A percentile compares a stretch with the other conserved stretches of the same genome.
Evolutionary conservation across 2,329 filamentous ascomycete genomes (phyloP).

Genomic region (Sporothrix euskadiensis): DNA sequence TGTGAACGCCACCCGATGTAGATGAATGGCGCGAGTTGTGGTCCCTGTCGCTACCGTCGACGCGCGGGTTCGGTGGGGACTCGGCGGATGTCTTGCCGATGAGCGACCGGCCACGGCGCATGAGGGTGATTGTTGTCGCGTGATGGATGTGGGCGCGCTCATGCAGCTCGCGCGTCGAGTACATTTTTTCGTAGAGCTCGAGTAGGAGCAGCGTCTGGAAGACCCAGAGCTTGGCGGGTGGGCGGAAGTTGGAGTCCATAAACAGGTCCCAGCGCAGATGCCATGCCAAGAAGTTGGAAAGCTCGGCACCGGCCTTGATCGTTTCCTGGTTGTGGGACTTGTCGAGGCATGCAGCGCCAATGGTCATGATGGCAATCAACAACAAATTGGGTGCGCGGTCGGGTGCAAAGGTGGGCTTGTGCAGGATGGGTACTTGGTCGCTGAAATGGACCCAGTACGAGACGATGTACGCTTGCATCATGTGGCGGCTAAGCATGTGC

Average conservation of each 20-base stretch:
- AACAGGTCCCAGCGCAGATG: constrained; percentile 96
- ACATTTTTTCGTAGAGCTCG: constrained; percentile 98
- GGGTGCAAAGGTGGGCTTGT: constrained; percentile 89
- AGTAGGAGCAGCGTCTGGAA: constrained; percentile 88
- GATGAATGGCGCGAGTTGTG: constrained; percentile 62
- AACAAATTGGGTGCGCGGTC: constrained; percentile 83
- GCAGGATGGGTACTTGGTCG: constrained; percentile 88
- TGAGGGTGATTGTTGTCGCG: constrained; percentile 89
- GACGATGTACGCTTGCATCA: constrained; percentile 93
- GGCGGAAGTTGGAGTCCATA: constrained; percentile 83
- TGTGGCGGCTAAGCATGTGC: constrained; percentile 76
- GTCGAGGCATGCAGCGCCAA: constrained; percentile 87
- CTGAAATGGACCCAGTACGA: constrained; percentile 97
- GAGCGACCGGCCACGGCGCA: constrained; percentile 88
- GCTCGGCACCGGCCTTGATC: constrained; percentile 73
- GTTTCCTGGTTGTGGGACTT: constrained; percentile 73
- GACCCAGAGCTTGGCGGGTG: constrained; percentile 92
- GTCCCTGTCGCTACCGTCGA: constrained; percentile 62
- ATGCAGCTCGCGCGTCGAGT: constrained; percentile 85
- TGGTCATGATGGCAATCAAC: constrained; percentile 84
- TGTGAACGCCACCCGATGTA: constrained; percentile 63
- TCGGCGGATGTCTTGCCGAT: constrained; percentile 84
- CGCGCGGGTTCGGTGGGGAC: constrained; percentile 73
- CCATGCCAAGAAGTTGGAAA: constrained; percentile 89
- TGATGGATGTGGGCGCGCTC: constrained; percentile 96